Evolutionary conservation across 352 stramenopile genomes (phyloP).

Genomic region (Phytophthora meadii): DNA sequence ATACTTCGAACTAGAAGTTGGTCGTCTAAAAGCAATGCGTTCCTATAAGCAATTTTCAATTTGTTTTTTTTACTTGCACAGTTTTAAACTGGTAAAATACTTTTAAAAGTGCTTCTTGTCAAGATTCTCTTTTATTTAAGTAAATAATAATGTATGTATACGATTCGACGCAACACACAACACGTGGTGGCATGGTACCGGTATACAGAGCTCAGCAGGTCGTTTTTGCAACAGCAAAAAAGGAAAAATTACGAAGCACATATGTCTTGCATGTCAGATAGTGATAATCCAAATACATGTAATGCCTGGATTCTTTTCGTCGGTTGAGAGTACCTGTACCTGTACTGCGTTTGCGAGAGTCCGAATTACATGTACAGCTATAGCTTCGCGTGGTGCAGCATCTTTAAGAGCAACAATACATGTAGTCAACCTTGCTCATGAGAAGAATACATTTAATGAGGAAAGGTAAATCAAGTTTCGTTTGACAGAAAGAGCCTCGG

Average conservation of each 20-base stretch:
- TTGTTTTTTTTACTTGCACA: no score
- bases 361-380: not conserved
- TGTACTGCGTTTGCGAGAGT: not conserved
- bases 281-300: conserved; percentile 2
- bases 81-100: no score
- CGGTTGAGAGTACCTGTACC: not conserved
- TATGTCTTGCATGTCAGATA: conserved; percentile 8
- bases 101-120: no score
- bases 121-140: no score
- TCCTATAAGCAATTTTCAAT: no score
- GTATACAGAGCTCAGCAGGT: not conserved
- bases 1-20: no score
- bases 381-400: not conserved
- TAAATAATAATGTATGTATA: no score
- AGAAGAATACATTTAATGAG: not conserved
- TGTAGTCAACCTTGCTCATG: not conserved
- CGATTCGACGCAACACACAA: no score
- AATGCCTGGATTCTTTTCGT: conserved; percentile 5
- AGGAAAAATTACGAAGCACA: not conserved
- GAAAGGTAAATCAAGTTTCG: not conserved
- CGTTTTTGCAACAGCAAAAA: not conserved
- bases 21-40: no score
- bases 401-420: no score
- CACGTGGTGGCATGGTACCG: no score
- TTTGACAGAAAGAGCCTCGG: not conserved